Percentiles rank a stretch among this genome's conserved stretches.
phyloP scores from a whole-genome alignment of 2,329 filamentous ascomycete species.

The Gnomoniopsis smithogilvyi region DNA sequence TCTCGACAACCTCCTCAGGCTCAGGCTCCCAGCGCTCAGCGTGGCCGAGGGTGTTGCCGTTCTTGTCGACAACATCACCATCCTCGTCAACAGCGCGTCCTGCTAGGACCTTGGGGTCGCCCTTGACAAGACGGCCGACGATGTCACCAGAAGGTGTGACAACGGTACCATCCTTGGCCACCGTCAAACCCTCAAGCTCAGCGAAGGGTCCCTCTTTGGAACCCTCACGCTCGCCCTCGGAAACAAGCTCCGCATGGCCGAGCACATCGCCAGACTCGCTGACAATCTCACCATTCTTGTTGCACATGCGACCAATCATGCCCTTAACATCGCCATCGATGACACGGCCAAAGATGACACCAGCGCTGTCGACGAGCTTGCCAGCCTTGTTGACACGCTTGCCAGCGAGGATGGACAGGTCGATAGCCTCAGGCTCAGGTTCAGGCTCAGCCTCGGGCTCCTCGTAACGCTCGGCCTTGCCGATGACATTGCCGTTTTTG shows the following conservation, averaged over 20 bases:
- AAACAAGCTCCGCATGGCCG: constrained; percentile 64
- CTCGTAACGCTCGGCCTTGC: constrained; percentile 67
- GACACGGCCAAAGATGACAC: constrained; percentile 60
- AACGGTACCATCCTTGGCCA: constrained; percentile 67
- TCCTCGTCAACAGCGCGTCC: constrained; percentile 77
- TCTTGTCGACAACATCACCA: constrained; percentile 77
- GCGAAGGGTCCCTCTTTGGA: constrained; percentile 66
- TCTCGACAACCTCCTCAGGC: constrained; percentile 47
- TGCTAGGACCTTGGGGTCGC: constrained; percentile 68
- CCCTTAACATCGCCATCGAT: constrained; percentile 63
- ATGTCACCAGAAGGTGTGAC: constrained; percentile 65
- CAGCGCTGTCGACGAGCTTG: constrained; percentile 53
- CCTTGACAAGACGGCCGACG: constrained; percentile 68
- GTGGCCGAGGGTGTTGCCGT: constrained; percentile 57
- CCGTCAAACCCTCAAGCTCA: constrained; percentile 61
- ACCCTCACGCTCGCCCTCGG: constrained; percentile 62
- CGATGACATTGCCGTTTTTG: constrained; percentile 63
- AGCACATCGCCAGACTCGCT: constrained; percentile 71
- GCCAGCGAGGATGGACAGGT: constrained; percentile 62
- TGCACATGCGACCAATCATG: constrained; percentile 66
- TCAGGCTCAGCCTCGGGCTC: constrained; percentile 40
- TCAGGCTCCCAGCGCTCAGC: constrained; percentile 54
- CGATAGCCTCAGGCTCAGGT: constrained; percentile 51
- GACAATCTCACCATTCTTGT: constrained; percentile 68
- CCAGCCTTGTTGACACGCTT: constrained; percentile 72